Percentiles rank a stretch among this genome's conserved stretches.
phyloP scores from a whole-genome alignment of 257 asterid genomes.

The Primulina eburnea region DNA sequence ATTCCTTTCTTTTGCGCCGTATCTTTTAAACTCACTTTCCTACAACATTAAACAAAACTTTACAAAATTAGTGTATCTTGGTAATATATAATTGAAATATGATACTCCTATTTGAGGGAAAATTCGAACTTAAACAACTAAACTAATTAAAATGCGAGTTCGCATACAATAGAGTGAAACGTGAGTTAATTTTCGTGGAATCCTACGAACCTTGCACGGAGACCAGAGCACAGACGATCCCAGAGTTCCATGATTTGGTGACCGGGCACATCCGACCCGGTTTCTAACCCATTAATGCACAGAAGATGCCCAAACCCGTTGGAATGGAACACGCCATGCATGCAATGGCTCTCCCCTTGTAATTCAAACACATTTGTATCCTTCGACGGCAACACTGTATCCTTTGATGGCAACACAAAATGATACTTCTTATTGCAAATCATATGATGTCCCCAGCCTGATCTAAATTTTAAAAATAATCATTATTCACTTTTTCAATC shows the following conservation, averaged over 20 bases:
- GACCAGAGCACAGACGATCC: constrained; percentile 83
- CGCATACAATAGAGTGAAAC: no score
- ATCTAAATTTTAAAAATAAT: constrained; percentile 32
- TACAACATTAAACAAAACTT: constrained; percentile 23
- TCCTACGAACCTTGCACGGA: constrained; percentile 68
- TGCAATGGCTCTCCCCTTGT: constrained; percentile 49
- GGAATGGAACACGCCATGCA: constrained; percentile 93
- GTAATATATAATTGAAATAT: not conserved
- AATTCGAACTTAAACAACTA: no score
- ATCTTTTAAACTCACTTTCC: constrained; percentile 90
- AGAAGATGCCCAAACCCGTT: constrained; percentile 95
- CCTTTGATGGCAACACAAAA: constrained; percentile 70
- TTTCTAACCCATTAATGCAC: constrained; percentile 69
- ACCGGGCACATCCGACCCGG: constrained; percentile 63
- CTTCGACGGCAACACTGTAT: constrained; percentile 56
- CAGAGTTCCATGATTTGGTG: constrained; percentile 88
- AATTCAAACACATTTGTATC: constrained; percentile 50
- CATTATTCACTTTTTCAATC: not conserved
- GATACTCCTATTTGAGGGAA: no score
- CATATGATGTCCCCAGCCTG: constrained; percentile 97
- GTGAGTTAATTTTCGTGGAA: not conserved
- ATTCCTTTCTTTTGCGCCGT: constrained; percentile 66
- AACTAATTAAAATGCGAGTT: no score
- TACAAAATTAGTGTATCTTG: not conserved
- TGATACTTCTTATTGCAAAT: constrained; percentile 92